Evolutionary conservation across 164 flowering plant species (phyloP), one percentile per base, ranked within the genome.

Genomic region (Magnolia sinica): DNA sequence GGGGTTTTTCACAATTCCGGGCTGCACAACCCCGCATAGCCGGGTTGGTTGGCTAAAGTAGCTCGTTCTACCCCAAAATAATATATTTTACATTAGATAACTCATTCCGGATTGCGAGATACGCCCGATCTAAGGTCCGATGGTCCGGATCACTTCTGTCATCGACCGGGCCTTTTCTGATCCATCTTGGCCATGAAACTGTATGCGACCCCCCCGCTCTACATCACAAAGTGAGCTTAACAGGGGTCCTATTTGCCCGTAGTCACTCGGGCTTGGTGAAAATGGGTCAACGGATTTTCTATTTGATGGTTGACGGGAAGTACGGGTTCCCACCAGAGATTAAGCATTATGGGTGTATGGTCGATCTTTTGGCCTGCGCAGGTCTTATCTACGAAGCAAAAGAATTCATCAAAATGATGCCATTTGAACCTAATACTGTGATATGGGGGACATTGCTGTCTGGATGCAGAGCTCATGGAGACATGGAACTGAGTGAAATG

Each of bases 391-490:
- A 81, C 7, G 88, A 89, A 20, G 91, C 94, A 18, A 70, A 81
- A 7, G 69, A 72, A 52, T n/a, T 84, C 49, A 83, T 88, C 6
- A 75, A 72, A 7, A 70, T 22, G 59, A 86, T 91, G 90, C 89
- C 87, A 31, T 84, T 84, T 68, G 80, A 88, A 70, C 88, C 92
- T 50, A 83, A 82, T 5, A 82, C 76, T 23, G 66, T 78, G 63
- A 82, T 87, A 74, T 91, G 90, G 91, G 90, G 89, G 71, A 82
- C 91, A 10, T 68, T 91, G 67, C 79, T 87, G 16, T 75, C 82
- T 73, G 85, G 86, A 10, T 79, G 82, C 74, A 84, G 84, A 77
- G 81, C 84, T 78, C 84, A 82, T 73, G 86, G 86, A 14, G 68
- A 81, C 37, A 63, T 85, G 71, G 84, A 84, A 29, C 66, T 85